A percentile compares a stretch with the other conserved stretches of the same genome.
Conservation (phyloP, 345 rosid species). For the Gossypium longicalyx region DNA sequence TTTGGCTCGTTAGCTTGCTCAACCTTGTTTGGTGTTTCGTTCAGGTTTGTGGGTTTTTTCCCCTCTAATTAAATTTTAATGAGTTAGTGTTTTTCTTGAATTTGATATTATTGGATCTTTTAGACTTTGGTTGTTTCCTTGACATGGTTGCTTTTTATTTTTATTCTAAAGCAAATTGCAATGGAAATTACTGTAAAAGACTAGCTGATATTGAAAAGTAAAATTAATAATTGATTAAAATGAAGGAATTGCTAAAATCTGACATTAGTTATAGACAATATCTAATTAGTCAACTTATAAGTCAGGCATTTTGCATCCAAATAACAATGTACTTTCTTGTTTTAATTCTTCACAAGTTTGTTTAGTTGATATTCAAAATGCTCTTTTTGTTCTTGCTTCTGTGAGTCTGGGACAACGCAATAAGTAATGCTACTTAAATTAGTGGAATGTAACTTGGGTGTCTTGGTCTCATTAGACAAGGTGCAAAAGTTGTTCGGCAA, state of each 20-base stretch:
- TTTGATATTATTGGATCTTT: neutral
- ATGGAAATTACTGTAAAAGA: neutral
- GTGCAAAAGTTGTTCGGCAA: neutral
- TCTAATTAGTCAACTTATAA: neutral
- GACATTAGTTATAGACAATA: neutral
- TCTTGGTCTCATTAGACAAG: neutral
- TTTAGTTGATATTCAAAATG: neutral
- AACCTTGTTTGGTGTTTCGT: constrained; percentile 79
- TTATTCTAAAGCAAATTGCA: neutral
- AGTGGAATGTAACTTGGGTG: neutral
- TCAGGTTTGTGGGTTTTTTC: constrained; percentile 48
- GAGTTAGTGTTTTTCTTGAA: neutral
- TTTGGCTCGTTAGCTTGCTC: constrained; percentile 89
- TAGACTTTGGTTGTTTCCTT: neutral
- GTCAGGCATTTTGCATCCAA: neutral
- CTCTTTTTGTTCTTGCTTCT: neutral
- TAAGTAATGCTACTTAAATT: neutral
- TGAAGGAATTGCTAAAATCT: neutral
- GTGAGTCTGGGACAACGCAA: neutral
- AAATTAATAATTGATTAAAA: neutral
- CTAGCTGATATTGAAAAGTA: neutral
- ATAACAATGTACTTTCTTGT: neutral
- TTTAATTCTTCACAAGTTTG: neutral
- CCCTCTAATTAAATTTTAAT: neutral
- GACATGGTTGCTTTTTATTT: neutral